Base-by-base conservation (phyloP, 1,139 yeast species). In the Sugiyamaella castrensis region DNA sequence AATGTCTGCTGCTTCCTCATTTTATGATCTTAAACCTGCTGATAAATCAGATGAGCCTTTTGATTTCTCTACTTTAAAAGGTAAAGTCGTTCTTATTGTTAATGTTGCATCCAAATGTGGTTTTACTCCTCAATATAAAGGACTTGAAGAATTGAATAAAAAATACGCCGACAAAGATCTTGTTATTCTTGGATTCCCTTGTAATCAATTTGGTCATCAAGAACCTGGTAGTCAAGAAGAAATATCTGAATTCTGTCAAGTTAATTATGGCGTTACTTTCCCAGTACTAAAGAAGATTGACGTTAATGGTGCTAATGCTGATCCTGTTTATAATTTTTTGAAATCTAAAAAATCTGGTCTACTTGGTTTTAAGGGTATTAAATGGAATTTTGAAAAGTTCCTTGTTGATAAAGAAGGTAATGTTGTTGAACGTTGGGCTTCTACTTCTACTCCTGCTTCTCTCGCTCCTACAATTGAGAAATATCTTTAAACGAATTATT, bases 341-440 rank as follows among this genome's bases (percentile, higher is more conserved):
- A 92, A 92, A 74, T 48, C 66, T 26, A 64, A 81, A 60, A 81
- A 80, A 68, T 34, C 81, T 8, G 95, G 94, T 16, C 59, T 78
- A 11, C 68, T 89, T 41, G 96, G 96, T 12, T 82, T 88, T 67
- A 76, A 74, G 53, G 92, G 95, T 29, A 78, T 91, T 60, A 82
- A 87, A 67, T 92, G 98, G 98, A 92, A 92, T 72, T 92, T 91
- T 66, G 98, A 91, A 68, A 92, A 92, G 73, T 92, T 92, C 71
- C 62, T 92, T 46, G 67, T 92, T 48, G 82, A 83, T 65, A 76
- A 76, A 60, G 62, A 79, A 2, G 98, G 98, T 45, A 65, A 77
- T 1, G 96, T 89, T 38, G 79, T 78, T 40, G 75, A 74, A 51
- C 78, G 98, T 64, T 87, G 76, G 69, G 76, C 82, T 7, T 80